Base-by-base conservation (phyloP, 208 protist genomes). In the Trypanosoma melophagium region DNA sequence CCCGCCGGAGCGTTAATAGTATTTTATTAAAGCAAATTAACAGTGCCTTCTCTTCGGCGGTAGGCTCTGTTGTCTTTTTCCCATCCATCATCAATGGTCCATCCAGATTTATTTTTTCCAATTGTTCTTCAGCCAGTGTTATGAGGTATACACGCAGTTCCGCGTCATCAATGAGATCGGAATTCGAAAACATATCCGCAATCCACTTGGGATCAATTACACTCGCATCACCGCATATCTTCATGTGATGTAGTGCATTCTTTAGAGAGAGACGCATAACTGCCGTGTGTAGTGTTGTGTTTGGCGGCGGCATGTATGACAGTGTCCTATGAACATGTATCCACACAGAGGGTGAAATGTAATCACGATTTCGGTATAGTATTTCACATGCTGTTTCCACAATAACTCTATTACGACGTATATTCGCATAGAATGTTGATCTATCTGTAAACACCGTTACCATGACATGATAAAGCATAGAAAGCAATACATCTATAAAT, bases 371-470 rank as follows among this genome's bases (percentile, higher is more conserved):
- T 35, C 19, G 31, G 2, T 63, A 16, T n/a, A 75, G 44, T 13
- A 75, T 52, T 17, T 65, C 56, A 65, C 69, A 75, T 16, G 69
- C 69, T 7, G 69, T 69, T 21, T 61, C 69, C 0, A 75, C 65
- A 17, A 75, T 52, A 25, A 54, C 1, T 69, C 65, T 75, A 42
- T 69, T 66, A 7, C 69, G 69, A 7, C 69, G 60, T 14, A 69
- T 7, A 65, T 75, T 75, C 13, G 69, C 69, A 16, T 59, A 24
- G 35, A 75, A 75, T 22, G 24, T 28, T 1, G 47, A 25, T 28
- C 49, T 51, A 21, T 75, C 31, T 42, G 35, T 63, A 44, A 65
- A 65, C 4, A 35, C 50, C 10, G 38, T 24, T 31, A 45, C 38
- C 2, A 75, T 13, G 19, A 69, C 5, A 19, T 13, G 31, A 35